Evolutionary conservation across 768 basidiomycete species (phyloP).

Genomic region (Asterophora parasitica): DNA sequence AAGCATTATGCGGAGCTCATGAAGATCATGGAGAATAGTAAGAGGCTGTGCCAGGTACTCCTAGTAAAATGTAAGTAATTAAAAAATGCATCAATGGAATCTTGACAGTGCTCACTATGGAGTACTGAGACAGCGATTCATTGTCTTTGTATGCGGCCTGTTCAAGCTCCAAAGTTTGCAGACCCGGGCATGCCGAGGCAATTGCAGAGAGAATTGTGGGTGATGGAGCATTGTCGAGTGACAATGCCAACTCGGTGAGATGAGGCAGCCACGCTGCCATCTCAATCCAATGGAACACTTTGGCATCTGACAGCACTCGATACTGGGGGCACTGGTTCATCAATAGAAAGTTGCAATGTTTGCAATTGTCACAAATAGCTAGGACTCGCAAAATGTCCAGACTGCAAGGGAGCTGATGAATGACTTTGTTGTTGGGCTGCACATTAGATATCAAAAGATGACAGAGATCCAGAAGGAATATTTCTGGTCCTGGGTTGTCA

Average conservation of each 20-base stretch:
- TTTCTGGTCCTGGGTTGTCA: too few relatives aligned
- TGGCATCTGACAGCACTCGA: background rate
- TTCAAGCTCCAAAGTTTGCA: constrained; percentile 1
- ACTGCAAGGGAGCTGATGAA: constrained; percentile 1
- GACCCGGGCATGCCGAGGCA: constrained; percentile 1
- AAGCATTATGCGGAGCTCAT: too few relatives aligned
- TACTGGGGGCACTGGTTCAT: background rate
- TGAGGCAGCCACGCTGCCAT: background rate
- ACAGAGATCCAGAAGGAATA: too few relatives aligned
- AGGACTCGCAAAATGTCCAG: background rate
- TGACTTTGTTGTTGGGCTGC: background rate
- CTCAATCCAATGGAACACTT: background rate
- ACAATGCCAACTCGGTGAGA: background rate
- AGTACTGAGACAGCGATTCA: too few relatives aligned
- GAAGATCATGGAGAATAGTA: too few relatives aligned
- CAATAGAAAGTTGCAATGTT: too few relatives aligned
- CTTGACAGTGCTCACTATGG: too few relatives aligned
- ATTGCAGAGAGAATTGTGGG: background rate
- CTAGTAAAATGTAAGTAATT: too few relatives aligned
- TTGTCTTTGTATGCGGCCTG: background rate
- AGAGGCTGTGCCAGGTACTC: too few relatives aligned
- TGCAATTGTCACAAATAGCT: background rate
- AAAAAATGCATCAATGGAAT: too few relatives aligned
- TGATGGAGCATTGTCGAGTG: too few relatives aligned
- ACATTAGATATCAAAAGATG: too few relatives aligned